Evolutionary conservation across 2,329 filamentous ascomycete genomes (phyloP).

Genomic region (Arthrobotrys iridis): DNA sequence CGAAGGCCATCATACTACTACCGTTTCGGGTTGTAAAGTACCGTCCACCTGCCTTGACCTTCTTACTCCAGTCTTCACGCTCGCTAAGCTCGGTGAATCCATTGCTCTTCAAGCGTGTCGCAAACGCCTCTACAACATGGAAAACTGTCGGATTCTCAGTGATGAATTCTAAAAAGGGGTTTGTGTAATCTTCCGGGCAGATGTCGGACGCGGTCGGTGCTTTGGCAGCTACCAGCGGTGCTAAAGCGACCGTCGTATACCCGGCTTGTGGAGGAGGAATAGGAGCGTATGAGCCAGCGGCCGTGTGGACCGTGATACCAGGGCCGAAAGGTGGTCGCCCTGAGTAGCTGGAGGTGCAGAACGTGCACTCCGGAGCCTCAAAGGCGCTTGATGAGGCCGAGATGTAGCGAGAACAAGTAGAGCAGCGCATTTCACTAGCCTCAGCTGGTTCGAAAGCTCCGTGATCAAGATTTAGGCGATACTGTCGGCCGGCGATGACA

Average conservation of each 20-base stretch:
- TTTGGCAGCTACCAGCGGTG: conserved; percentile 12
- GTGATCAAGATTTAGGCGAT: conserved; percentile 23
- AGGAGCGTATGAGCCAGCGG: background rate
- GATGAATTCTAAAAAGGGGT: conserved; percentile 88
- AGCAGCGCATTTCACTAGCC: conserved; percentile 30
- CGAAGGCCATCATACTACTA: conserved; percentile 84
- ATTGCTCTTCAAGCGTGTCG: conserved; percentile 73
- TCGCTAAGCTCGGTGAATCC: conserved; percentile 81
- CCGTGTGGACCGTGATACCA: conserved; percentile 29
- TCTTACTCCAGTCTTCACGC: conserved; percentile 78
- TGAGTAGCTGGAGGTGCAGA: conserved; percentile 42
- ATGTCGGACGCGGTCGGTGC: conserved; percentile 47
- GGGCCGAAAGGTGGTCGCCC: conserved; percentile 19
- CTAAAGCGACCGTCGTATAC: conserved; percentile 7
- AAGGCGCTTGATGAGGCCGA: conserved; percentile 29
- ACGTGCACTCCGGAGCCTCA: conserved; percentile 21
- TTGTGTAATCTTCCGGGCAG: conserved; percentile 73
- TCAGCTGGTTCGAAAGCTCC: conserved; percentile 19
- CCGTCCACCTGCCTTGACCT: conserved; percentile 81
- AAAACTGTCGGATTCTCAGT: conserved; percentile 92
- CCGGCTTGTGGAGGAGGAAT: conserved; percentile 2
- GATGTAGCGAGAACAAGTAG: conserved; percentile 51
- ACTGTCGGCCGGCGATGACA: conserved; percentile 22
- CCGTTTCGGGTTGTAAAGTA: conserved; percentile 90
- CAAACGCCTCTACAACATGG: conserved; percentile 84